Conservation (phyloP, 495 filamentous ascomycete genomes). For the Aspergillus saccharolyticus region DNA sequence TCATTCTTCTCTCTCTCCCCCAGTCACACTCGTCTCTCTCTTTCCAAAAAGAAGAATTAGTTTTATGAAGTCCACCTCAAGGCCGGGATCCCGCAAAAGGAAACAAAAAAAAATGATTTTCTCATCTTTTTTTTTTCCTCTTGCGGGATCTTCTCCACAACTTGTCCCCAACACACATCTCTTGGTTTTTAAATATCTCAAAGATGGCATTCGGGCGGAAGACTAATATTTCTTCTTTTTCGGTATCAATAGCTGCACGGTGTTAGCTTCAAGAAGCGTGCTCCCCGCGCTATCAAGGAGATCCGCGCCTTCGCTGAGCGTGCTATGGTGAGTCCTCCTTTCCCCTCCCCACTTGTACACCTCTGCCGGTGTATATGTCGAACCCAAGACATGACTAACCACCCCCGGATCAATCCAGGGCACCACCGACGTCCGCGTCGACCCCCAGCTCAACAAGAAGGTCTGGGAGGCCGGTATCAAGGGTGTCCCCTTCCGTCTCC, state of each 20-base stretch:
- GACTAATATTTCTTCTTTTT: slow-evolving; percentile 47
- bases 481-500: slow-evolving; percentile 93
- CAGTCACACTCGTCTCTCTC: not conserved
- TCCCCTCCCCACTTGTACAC: too few species aligned
- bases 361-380: too few species aligned
- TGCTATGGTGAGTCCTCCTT: slow-evolving; percentile 76
- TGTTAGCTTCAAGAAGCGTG: slow-evolving; percentile 99
- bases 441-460: slow-evolving; percentile 99
- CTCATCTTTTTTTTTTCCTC: slow-evolving; percentile 10
- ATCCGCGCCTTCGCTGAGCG: slow-evolving; percentile 86
- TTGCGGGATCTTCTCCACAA: too few species aligned
- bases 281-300: slow-evolving; percentile 97
- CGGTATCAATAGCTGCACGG: slow-evolving; percentile 70
- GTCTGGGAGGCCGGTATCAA: slow-evolving; percentile 99
- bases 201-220: slow-evolving; percentile 58
- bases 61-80: slow-evolving; percentile 68
- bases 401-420: slow-evolving; percentile 55
- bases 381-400: not conserved
- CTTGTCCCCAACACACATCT: not conserved
- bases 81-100: slow-evolving; percentile 37
- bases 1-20: too few species aligned
- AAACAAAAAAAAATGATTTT: too few species aligned
- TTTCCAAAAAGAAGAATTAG: slow-evolving; percentile 45
- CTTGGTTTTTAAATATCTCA: slow-evolving; percentile 17
- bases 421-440: slow-evolving; percentile 94